Percentiles rank a stretch among this genome's conserved stretches.
Evolutionary conservation across 805 yeast species (phyloP).

Genomic region (Pichia eremophila): DNA sequence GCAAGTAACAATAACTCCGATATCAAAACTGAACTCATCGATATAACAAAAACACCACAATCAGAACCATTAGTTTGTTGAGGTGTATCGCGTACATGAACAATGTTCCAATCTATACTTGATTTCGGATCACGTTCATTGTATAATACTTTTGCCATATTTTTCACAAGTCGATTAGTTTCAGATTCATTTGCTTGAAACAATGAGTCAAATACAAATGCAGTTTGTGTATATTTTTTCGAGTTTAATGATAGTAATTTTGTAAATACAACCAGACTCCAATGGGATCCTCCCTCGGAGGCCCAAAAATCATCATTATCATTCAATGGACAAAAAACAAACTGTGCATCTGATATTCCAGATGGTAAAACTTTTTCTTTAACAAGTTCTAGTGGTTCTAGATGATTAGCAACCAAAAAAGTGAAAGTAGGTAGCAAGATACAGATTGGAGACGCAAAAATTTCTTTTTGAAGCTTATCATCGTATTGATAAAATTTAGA

Average conservation of each 20-base stretch:
- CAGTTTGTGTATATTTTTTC: slow-evolving; percentile 35
- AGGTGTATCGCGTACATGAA: slow-evolving; percentile 27
- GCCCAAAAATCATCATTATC: slow-evolving; percentile 51
- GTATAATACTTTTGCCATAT: slow-evolving; percentile 22
- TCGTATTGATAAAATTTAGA: slow-evolving; percentile 12
- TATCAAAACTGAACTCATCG: slow-evolving; percentile 28
- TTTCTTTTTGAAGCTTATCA: background rate
- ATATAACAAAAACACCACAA: slow-evolving; percentile 45
- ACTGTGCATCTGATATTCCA: slow-evolving; percentile 30
- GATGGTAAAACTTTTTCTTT: slow-evolving; percentile 36
- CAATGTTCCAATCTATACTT: slow-evolving; percentile 1
- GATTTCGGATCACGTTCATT: slow-evolving; percentile 12
- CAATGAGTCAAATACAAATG: slow-evolving; percentile 56
- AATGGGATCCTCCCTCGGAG: slow-evolving; percentile 54
- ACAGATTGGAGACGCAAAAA: slow-evolving; percentile 20
- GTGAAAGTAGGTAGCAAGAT: slow-evolving; percentile 54
- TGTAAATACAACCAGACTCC: slow-evolving; percentile 53
- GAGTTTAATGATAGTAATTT: background rate
- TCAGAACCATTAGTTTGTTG: slow-evolving; percentile 61
- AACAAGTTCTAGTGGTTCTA: slow-evolving; percentile 30
- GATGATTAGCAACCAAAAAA: slow-evolving; percentile 47
- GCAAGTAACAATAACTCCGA: slow-evolving; percentile 21
- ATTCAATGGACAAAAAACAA: slow-evolving; percentile 61
- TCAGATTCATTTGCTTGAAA: slow-evolving; percentile 32
- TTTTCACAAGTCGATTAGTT: slow-evolving; percentile 24